phyloP scores from a whole-genome alignment of 1,284 basidiomycete species.

The Polyporus tsugae region DNA sequence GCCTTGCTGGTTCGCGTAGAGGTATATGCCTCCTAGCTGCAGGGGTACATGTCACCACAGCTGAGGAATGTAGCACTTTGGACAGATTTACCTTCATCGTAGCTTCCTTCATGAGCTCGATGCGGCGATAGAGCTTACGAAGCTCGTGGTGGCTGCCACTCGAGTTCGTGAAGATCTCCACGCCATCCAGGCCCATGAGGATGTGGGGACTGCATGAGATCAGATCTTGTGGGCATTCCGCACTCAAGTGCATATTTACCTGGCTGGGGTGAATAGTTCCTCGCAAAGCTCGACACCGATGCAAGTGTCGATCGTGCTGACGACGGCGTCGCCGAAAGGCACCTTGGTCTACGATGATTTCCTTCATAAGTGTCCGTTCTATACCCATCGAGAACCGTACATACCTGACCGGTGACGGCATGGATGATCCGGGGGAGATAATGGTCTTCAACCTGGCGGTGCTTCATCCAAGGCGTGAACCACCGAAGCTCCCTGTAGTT shows the following conservation, averaged over 20 bases:
- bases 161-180: constrained; percentile 98
- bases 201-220: constrained; percentile 83
- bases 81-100: constrained; percentile 79
- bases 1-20: constrained; percentile 99
- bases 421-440: constrained; percentile 90
- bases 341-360: constrained; percentile 71
- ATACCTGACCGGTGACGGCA: constrained; percentile 88
- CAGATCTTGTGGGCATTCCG: background rate
- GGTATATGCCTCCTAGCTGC: constrained; percentile 94
- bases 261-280: constrained; percentile 96
- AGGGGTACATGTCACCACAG: constrained; percentile 41
- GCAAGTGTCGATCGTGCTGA: constrained; percentile 94
- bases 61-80: background rate
- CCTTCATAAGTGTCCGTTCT: background rate
- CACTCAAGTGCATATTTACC: constrained; percentile 55
- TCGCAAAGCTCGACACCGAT: constrained; percentile 97
- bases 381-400: constrained; percentile 15
- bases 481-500: constrained; percentile 97
- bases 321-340: constrained; percentile 94
- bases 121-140: constrained; percentile 89
- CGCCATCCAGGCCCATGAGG: constrained; percentile 95
- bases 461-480: constrained; percentile 96
- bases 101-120: constrained; percentile 97
- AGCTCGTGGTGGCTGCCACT: constrained; percentile 98
- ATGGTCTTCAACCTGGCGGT: constrained; percentile 88